Conservation (phyloP, 306 rosid genomes). For the Coriaria nepalensis region DNA sequence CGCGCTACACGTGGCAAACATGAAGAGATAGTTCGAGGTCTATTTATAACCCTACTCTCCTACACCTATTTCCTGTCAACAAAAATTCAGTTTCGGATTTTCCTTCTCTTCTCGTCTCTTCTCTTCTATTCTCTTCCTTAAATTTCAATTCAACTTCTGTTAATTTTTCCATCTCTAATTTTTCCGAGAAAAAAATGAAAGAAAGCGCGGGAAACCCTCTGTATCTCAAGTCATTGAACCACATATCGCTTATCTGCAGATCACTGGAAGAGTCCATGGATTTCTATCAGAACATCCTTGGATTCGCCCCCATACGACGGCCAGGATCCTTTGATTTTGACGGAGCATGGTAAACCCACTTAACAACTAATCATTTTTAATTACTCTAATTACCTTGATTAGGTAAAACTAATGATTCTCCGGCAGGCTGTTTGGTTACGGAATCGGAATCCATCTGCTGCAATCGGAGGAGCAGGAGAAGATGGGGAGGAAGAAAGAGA, state of each 20-base stretch:
- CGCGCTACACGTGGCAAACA: slow-evolving; percentile 12
- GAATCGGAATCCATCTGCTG: slow-evolving; percentile 81
- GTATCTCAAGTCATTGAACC: slow-evolving; percentile 73
- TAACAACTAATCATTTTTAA: too few species aligned
- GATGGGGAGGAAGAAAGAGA: slow-evolving; percentile 40
- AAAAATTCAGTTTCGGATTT: not conserved
- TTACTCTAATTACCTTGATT: too few species aligned
- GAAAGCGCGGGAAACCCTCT: slow-evolving; percentile 63
- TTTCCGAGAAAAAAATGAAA: slow-evolving; percentile 34
- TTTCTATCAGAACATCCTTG: slow-evolving; percentile 74
- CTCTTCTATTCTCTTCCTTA: not conserved
- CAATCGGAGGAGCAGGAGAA: slow-evolving; percentile 45
- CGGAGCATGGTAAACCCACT: slow-evolving; percentile 65
- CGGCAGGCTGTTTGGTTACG: slow-evolving; percentile 65
- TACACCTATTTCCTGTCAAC: not conserved
- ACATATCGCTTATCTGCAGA: slow-evolving; percentile 59
- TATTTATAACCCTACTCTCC: slow-evolving; percentile 2
- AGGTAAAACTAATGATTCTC: too few species aligned
- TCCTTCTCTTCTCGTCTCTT: not conserved
- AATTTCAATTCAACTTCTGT: not conserved
- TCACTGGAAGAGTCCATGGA: slow-evolving; percentile 47
- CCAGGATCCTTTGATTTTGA: slow-evolving; percentile 80
- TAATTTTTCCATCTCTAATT: not conserved
- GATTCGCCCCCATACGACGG: slow-evolving; percentile 70
- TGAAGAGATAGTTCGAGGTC: not conserved